Evolutionary conservation across 208 protist species (phyloP).

Genomic region (Wallacemonas sp.): DNA sequence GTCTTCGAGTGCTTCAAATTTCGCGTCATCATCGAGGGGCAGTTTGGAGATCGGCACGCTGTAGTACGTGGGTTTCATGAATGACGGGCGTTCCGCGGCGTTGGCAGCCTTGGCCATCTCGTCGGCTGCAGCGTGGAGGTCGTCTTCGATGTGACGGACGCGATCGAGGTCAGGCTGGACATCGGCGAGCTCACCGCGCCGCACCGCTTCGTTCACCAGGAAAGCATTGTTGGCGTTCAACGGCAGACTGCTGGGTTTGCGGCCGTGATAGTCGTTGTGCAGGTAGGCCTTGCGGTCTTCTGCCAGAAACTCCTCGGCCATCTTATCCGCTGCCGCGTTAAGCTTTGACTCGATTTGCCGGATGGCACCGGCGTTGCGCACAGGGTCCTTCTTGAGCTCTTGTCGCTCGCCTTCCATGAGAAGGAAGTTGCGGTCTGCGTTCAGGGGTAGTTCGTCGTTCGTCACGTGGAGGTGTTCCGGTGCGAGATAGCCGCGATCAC

Average conservation of each 20-base stretch:
- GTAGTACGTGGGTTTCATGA: slow-evolving; percentile 35
- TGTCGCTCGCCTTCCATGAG: slow-evolving; percentile 40
- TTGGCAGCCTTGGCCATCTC: slow-evolving; percentile 41
- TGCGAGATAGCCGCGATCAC: slow-evolving; percentile 42
- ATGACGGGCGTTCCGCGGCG: slow-evolving; percentile 28
- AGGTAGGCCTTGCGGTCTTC: slow-evolving; percentile 43
- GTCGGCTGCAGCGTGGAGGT: slow-evolving; percentile 18
- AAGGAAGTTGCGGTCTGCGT: slow-evolving; percentile 37
- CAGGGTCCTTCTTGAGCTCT: slow-evolving; percentile 24
- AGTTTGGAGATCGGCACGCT: slow-evolving; percentile 29
- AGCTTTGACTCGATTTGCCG: slow-evolving; percentile 21
- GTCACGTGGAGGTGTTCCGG: slow-evolving; percentile 38
- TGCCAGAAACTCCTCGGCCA: slow-evolving; percentile 39
- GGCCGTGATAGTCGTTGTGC: slow-evolving; percentile 32
- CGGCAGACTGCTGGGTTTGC: slow-evolving; percentile 21
- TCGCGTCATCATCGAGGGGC: slow-evolving; percentile 37
- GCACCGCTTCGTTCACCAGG: slow-evolving; percentile 33
- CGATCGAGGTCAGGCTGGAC: slow-evolving; percentile 13
- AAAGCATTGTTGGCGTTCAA: slow-evolving; percentile 48
- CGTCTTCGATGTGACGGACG: slow-evolving; percentile 18
- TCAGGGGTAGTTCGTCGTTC: slow-evolving; percentile 46
- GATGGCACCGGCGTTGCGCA: slow-evolving; percentile 16
- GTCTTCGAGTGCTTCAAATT: slow-evolving; percentile 41
- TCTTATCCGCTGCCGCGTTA: slow-evolving; percentile 27
- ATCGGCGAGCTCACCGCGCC: slow-evolving; percentile 33